Conservation (phyloP, 73 alveolate species). For the Diophrys appendiculata region DNA sequence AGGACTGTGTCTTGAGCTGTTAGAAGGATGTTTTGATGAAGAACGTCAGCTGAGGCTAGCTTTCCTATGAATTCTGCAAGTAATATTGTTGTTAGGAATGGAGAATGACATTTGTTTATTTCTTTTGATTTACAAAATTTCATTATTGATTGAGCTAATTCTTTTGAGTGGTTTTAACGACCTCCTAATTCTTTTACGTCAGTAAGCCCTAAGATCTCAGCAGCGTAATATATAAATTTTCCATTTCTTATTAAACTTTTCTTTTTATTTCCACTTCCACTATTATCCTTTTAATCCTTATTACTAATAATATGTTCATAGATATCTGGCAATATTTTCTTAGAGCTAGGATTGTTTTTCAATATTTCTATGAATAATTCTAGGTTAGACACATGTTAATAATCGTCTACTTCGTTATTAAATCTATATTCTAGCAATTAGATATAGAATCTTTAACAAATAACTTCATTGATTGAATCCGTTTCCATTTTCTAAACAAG, state of each 20-base stretch:
- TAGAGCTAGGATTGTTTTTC: constrained; percentile 10
- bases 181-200: constrained; percentile 37
- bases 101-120: constrained; percentile 36
- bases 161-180: constrained; percentile 22
- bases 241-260: constrained; percentile 17
- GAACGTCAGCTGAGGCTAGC: constrained; percentile 29
- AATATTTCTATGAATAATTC: constrained; percentile 28
- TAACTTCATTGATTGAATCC: constrained; percentile 5
- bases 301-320: constrained; percentile 13
- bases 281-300: no score
- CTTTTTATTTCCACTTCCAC: no score
- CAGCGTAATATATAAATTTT: constrained; percentile 36
- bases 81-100: constrained; percentile 19
- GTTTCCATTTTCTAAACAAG: constrained; percentile 1
- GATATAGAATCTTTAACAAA: constrained; percentile 8
- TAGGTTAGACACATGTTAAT: constrained; percentile 21
- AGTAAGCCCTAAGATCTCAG: constrained; percentile 18
- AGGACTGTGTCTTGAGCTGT: constrained; percentile 19
- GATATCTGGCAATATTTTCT: constrained; percentile 4
- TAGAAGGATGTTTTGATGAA: constrained; percentile 25
- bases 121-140: constrained; percentile 29
- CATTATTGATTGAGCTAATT: constrained; percentile 7
- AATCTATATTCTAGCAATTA: not conserved
- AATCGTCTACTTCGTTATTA: not conserved
- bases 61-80: constrained; percentile 31